These are phyloP conservation scores for Zostera marina DNA, from an alignment of 116 monocot genomes.

Conservation along the genomic window DNA sequence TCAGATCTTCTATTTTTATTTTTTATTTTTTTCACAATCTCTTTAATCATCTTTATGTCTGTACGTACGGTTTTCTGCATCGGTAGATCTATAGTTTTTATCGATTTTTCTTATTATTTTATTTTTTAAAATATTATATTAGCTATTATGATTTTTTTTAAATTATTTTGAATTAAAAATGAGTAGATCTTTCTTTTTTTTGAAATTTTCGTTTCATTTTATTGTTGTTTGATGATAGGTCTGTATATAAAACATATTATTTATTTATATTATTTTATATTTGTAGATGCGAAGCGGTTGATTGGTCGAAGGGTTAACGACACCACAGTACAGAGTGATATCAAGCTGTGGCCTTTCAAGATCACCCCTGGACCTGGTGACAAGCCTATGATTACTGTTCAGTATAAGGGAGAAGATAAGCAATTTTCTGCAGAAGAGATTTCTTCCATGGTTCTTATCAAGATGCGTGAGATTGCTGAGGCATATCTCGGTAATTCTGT, in stretches of 20 bases:
- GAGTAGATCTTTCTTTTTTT: no score
- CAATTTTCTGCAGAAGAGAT: constrained; percentile 15
- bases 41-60: background rate
- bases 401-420: constrained; percentile 14
- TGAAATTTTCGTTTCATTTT: no score
- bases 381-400: constrained; percentile 16
- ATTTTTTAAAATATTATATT: no score
- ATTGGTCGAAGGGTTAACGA: constrained; percentile 10
- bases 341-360: constrained; percentile 16
- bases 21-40: background rate
- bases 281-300: constrained; percentile 12
- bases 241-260: background rate
- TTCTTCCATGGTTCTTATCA: constrained; percentile 17
- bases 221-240: no score
- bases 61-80: background rate
- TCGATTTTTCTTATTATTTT: no score
- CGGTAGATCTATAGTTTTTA: background rate
- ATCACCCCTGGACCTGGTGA: constrained; percentile 10
- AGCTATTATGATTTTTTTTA: no score
- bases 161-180: no score
- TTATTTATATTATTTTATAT: background rate
- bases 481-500: constrained; percentile 11
- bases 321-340: constrained; percentile 9
- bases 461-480: constrained; percentile 20
- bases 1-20: background rate